Evolutionary conservation across 495 filamentous ascomycete species (phyloP).

Genomic region (Corynascus novoguineensis): DNA sequence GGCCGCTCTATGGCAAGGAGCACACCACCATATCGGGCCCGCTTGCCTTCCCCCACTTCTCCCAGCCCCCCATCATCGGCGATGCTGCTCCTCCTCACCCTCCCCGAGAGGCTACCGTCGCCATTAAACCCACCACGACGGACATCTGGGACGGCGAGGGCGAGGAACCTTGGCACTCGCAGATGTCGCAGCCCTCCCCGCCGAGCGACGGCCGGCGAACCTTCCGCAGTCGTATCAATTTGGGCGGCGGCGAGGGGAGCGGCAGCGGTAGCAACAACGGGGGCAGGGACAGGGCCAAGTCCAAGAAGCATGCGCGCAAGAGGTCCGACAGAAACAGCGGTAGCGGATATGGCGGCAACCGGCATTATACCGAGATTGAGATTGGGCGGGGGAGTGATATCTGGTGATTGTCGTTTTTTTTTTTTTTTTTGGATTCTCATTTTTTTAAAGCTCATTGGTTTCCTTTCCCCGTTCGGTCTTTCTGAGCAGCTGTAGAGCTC

Average conservation of each 20-base stretch:
- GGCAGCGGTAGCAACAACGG: neutral
- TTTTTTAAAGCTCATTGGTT: neutral
- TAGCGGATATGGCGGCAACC: constrained; percentile 1
- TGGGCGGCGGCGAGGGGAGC: neutral
- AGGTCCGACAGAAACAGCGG: constrained; percentile 5
- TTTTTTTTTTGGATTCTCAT: neutral
- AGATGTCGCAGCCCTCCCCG: too few species aligned
- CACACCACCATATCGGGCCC: constrained; percentile 23
- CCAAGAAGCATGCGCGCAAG: constrained; percentile 10
- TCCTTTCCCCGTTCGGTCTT: too few species aligned
- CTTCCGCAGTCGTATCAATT: neutral
- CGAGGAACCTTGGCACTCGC: neutral
- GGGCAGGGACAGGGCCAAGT: neutral
- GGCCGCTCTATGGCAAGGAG: constrained; percentile 18
- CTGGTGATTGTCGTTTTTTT: constrained; percentile 14
- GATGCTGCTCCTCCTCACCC: neutral
- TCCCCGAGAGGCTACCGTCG: neutral
- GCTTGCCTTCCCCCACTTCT: constrained; percentile 21
- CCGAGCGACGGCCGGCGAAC: neutral
- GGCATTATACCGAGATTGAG: constrained; percentile 26
- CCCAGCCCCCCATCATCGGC: constrained; percentile 2
- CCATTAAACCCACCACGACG: too few species aligned
- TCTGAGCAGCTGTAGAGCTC: too few species aligned
- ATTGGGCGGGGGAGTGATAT: constrained; percentile 26
- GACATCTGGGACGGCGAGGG: neutral